Conservation (phyloP, 805 yeast genomes). For the Lipomyces spencermartinsiae region DNA sequence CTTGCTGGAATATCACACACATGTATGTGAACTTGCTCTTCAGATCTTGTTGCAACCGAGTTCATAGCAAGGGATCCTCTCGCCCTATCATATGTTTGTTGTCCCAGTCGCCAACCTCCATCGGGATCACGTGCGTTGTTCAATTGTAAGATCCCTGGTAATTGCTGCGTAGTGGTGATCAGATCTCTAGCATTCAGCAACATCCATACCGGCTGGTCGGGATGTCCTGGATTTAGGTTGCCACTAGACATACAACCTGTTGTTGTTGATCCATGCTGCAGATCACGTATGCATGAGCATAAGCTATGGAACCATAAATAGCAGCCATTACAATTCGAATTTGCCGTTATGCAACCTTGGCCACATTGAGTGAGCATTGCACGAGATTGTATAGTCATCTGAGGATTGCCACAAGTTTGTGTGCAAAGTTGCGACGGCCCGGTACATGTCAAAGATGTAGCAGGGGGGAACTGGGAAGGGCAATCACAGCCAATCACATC, state of each 20-base stretch:
- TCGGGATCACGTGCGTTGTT: background rate
- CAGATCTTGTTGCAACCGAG: background rate
- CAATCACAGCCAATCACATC: background rate
- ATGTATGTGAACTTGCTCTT: constrained; percentile 1
- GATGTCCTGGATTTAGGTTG: background rate
- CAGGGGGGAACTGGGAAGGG: background rate
- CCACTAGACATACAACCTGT: background rate
- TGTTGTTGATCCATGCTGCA: background rate
- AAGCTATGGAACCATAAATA: background rate
- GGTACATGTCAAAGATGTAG: background rate
- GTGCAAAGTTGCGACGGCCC: background rate
- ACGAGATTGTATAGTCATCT: background rate
- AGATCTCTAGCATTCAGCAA: background rate
- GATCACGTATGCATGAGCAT: background rate
- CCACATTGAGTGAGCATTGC: background rate
- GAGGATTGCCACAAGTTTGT: constrained; percentile 1
- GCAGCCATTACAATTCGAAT: background rate
- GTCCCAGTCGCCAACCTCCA: constrained; percentile 2
- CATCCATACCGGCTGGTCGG: background rate
- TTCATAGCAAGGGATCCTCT: background rate
- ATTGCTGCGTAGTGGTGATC: background rate
- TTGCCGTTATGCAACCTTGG: background rate
- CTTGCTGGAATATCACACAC: background rate
- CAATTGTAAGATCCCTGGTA: background rate
- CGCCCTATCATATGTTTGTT: background rate